Conservation (phyloP, 768 basidiomycete genomes). For the Leccinum pellstonianum region DNA sequence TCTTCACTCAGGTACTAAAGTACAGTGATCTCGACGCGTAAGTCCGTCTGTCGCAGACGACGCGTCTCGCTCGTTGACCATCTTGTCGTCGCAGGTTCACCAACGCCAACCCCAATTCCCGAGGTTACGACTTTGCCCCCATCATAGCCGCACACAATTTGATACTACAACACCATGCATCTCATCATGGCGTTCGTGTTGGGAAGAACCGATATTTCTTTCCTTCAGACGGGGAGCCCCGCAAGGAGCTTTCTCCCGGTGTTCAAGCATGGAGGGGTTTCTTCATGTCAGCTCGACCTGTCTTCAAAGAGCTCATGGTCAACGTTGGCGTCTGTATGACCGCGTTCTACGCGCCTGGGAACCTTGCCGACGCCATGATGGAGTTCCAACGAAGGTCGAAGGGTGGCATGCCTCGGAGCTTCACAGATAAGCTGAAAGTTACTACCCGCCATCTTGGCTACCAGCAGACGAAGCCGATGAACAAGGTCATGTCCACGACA, state of each 20-base stretch:
- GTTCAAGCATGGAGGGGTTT: constrained; percentile 49
- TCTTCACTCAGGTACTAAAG: constrained; percentile 31
- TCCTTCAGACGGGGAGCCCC: constrained; percentile 24
- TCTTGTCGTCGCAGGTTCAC: constrained; percentile 34
- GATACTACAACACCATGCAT: constrained; percentile 44
- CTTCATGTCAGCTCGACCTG: constrained; percentile 50
- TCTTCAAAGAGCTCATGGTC: constrained; percentile 48
- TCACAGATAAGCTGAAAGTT: constrained; percentile 57
- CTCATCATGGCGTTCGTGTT: constrained; percentile 44
- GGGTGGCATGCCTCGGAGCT: constrained; percentile 44
- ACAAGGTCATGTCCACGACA: constrained; percentile 36
- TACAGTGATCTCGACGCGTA: constrained; percentile 28
- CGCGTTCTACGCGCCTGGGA: constrained; percentile 57
- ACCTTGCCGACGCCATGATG: constrained; percentile 56
- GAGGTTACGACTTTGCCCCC: constrained; percentile 42
- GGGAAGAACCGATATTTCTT: constrained; percentile 55
- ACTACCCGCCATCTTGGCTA: constrained; percentile 56
- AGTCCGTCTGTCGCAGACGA: constrained; percentile 9
- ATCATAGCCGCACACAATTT: constrained; percentile 48
- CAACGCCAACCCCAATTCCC: constrained; percentile 35
- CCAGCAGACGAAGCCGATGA: constrained; percentile 48
- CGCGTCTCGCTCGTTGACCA: neutral
- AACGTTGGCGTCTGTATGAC: constrained; percentile 56
- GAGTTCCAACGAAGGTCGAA: constrained; percentile 44
- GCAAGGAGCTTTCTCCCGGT: constrained; percentile 34